Evolutionary conservation across 768 basidiomycete species (phyloP).

Genomic region (Termitomyces sp.): DNA sequence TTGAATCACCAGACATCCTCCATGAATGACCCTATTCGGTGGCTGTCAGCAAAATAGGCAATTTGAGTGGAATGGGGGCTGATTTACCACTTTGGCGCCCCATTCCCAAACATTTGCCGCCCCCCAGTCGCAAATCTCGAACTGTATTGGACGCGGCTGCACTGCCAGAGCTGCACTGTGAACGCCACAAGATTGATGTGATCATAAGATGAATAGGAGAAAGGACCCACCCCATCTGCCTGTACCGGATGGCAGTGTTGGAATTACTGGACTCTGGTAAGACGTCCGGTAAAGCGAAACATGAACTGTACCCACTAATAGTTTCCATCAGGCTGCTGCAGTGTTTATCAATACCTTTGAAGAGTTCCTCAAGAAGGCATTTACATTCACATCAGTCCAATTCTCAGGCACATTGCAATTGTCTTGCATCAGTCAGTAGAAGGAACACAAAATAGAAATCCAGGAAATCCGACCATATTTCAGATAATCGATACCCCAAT

Average conservation of each 20-base stretch:
- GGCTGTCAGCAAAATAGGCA: neutral
- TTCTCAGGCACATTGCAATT: conserved; percentile 50
- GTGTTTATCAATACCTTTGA: conserved; percentile 11
- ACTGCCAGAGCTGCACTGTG: conserved; percentile 38
- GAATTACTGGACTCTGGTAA: conserved; percentile 33
- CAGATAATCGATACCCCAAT: conserved; percentile 53
- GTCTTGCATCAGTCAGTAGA: conserved; percentile 24
- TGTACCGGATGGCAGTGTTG: conserved; percentile 51
- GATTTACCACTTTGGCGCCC: conserved; percentile 44
- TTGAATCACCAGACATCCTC: conserved; percentile 46
- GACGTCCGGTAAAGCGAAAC: neutral
- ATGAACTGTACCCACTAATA: conserved; percentile 37
- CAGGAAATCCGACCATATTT: conserved; percentile 38
- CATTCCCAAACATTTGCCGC: conserved; percentile 48
- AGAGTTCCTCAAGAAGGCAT: conserved; percentile 5
- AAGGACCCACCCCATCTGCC: conserved; percentile 43
- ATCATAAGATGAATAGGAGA: neutral
- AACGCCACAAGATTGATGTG: neutral
- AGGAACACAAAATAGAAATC: neutral
- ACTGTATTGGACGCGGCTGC: conserved; percentile 41
- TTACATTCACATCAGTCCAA: conserved; percentile 38
- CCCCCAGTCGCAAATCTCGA: conserved; percentile 52
- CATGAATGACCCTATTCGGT: conserved; percentile 41
- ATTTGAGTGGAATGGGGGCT: conserved; percentile 4
- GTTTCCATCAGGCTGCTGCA: conserved; percentile 29